Evolutionary conservation across 2,329 filamentous ascomycete species (phyloP), one percentile per base, ranked within the genome.

Genomic region (Fusarium staphyleae): DNA sequence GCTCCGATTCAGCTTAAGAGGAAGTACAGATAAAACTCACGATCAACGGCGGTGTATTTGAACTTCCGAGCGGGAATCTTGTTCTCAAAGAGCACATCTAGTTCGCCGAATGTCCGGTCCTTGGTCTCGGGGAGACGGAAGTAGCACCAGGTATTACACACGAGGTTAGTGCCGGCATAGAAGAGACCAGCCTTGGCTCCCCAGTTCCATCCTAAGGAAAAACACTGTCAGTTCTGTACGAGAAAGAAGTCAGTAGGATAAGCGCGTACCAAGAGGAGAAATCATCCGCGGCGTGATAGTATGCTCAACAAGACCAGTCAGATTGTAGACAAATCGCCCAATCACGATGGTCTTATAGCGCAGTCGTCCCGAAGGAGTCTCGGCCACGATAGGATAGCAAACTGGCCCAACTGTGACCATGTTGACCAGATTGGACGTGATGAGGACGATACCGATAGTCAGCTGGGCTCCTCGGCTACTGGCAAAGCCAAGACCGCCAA

Each of bases 321-420:
- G 58, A 46, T 79, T 77, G 61, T 79, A 80, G 5, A 73, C 65
- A 34, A 73, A 74, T 6, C 77, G 65, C 0, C 76, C 74, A 10
- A 81, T 66, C 1, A 76, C 74, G 1, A 80, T 75, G 0, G 78
- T 79, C 67, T 79, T 78, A 28, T 74, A 72, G 9, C 76, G 70
- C 2, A 81, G 70, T 10, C 78, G 70, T 2, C 72, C 74, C 0
- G 78, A 78, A 0, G 77, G 76, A 2, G 72, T 69, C 61, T 77
- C 74, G 1, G 74, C 66, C 0, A 76, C 71, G 19, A 76, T 70
- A 3, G 71, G 71, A 62, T 76, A 76, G 33, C 71, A 71, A 12
- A 74, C 70, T 0, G 72, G 72, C 0, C 72, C 72, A 9, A 71
- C 56, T 0, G 70, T 74, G 12, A 73, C 69, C 70, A 72, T 73